Evolutionary conservation across 306 rosid genomes (phyloP), one percentile per base, ranked within the genome.

Genomic region (Medicago ruthenica): DNA sequence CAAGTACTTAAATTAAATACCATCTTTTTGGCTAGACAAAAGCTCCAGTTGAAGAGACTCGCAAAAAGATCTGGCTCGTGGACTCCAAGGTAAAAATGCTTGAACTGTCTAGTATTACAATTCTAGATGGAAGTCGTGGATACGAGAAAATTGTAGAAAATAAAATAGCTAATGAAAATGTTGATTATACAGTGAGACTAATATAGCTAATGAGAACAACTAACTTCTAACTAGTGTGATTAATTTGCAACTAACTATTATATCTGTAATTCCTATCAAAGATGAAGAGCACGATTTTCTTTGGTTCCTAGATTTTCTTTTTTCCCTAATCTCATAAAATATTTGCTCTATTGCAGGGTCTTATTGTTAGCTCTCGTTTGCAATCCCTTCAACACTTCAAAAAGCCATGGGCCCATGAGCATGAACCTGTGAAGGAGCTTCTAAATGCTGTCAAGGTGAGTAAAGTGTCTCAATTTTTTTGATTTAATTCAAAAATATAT

Each of bases 371-470:
- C 15, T 90, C 97, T 73, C 96, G 98, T 67, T 0, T 81, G 24
- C 91, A 79, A 66, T 90, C 96, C 20, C 96, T 95, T 80, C 98
- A 95, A 86, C 97, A 87, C 24, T 95, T 95, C 69, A 95, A 95
- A 88, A 86, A 87, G 89, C 97, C 97, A 44, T 95, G 98, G 97
- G 98, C 98, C 34, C 98, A 95, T 80, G 97, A 89, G 54, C 98
- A 92, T 83, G 91, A 90, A 62, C 91, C 93, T 22, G 85, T 95
- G 13, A 90, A 83, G 88, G 91, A 79, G 31, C 97, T 95, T 70
- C 79, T 85, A 15, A 88, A 84, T 24, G 97, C 97, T 63, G 93
- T 95, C 77, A 86, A 90, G 96, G 98, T 94, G 57, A 20, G 83
- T 27, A 70, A 73, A 59, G 44, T 31, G 36, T 57, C 61, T 45